These are phyloP conservation scores for Theobroma cacao DNA, from an alignment of 345 rosid genomes.

Conservation along the genomic window DNA sequence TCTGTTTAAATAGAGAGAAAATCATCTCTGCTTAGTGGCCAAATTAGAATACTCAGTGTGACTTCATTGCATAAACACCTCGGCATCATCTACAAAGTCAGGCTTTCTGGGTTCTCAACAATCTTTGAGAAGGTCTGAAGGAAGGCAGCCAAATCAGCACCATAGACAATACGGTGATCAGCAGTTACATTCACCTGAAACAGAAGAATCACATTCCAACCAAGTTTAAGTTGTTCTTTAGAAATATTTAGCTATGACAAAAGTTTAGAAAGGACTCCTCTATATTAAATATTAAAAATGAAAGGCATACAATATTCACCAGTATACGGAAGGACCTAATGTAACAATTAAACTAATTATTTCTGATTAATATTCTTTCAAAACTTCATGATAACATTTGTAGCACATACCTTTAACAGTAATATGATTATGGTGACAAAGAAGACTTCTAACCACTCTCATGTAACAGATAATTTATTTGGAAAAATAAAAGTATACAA, in stretches of 20 bases:
- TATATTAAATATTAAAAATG: background rate
- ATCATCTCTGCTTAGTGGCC: constrained; percentile 4
- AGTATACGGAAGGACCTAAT: background rate
- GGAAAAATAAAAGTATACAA: background rate
- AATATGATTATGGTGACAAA: background rate
- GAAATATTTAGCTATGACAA: background rate
- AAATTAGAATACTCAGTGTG: background rate
- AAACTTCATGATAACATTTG: background rate
- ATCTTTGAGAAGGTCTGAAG: constrained; percentile 92
- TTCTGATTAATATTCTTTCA: background rate
- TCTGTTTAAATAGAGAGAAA: constrained; percentile 15
- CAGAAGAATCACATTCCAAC: background rate
- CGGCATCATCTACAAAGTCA: constrained; percentile 54
- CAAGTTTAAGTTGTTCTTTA: background rate
- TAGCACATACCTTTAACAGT: background rate
- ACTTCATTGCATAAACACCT: constrained; percentile 1
- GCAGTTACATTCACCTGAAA: constrained; percentile 94
- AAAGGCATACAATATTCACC: background rate
- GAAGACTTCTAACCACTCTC: background rate
- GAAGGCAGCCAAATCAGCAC: constrained; percentile 95
- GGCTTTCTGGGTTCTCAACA: constrained; percentile 75
- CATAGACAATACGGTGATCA: constrained; percentile 85
- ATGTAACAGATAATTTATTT: background rate
- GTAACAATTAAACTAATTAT: background rate
- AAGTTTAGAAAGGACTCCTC: background rate